A percentile compares a stretch with the other conserved stretches of the same genome.
Conservation (phyloP, 1,284 basidiomycete genomes). For the Cutaneotrichosporon spelunceum region DNA sequence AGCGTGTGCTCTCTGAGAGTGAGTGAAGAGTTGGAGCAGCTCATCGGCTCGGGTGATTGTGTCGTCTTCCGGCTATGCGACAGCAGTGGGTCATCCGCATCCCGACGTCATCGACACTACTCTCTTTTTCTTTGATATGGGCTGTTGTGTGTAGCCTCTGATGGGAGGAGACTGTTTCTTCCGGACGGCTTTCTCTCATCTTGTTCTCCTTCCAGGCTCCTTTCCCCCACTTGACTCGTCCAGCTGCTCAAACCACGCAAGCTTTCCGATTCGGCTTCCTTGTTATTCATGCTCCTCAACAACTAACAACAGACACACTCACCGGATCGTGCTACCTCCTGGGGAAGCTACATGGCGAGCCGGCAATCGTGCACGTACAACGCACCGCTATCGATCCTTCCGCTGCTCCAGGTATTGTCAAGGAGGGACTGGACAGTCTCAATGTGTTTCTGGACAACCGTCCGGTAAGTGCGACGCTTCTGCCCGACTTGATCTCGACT, state of each 20-base stretch:
- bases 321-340: constrained; percentile 56
- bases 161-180: too few species aligned
- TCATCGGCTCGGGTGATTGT: too few species aligned
- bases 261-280: too few species aligned
- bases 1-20: constrained; percentile 62
- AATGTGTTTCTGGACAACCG: constrained; percentile 40
- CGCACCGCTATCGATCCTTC: constrained; percentile 57
- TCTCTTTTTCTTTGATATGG: too few species aligned
- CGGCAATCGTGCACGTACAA: constrained; percentile 62
- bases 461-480: constrained; percentile 31
- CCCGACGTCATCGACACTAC: too few species aligned
- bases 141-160: too few species aligned
- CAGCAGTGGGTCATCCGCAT: too few species aligned
- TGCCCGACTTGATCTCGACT: background rate
- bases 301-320: constrained; percentile 54
- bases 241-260: too few species aligned
- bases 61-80: too few species aligned
- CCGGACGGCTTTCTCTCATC: too few species aligned
- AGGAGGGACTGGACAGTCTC: constrained; percentile 27
- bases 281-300: background rate
- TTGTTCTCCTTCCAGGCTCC: background rate
- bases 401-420: constrained; percentile 27
- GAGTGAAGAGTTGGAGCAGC: constrained; percentile 6
- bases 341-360: constrained; percentile 49
- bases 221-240: background rate